Evolutionary conservation across 2,329 filamentous ascomycete genomes (phyloP).

Genomic region (Didymella pinodella): DNA sequence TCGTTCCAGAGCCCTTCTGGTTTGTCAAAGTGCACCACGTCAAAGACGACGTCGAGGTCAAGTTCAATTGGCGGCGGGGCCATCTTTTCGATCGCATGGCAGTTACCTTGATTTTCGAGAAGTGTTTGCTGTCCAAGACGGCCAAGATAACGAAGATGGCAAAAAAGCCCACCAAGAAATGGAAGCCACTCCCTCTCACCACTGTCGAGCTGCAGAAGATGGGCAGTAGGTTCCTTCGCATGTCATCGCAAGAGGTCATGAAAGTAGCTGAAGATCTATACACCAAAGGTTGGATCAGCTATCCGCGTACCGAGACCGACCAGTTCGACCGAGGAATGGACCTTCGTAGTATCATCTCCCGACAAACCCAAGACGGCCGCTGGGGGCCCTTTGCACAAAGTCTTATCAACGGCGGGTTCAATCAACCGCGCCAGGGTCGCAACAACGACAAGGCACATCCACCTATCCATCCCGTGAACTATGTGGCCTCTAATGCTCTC

Average conservation of each 20-base stretch:
- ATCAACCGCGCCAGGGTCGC: conserved; percentile 79
- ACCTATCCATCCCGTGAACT: conserved; percentile 95
- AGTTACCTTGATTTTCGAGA: conserved; percentile 83
- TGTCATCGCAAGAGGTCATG: conserved; percentile 93
- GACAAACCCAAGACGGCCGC: conserved; percentile 76
- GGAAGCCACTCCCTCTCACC: conserved; percentile 90
- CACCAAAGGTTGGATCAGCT: conserved; percentile 95
- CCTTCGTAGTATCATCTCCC: conserved; percentile 78
- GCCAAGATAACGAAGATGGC: conserved; percentile 86
- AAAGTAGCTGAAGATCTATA: conserved; percentile 84
- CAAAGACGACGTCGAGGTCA: conserved; percentile 79
- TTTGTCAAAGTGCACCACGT: conserved; percentile 83
- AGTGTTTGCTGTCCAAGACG: conserved; percentile 76
- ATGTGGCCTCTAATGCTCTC: conserved; percentile 69
- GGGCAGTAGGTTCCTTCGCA: conserved; percentile 85
- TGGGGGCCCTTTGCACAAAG: conserved; percentile 85
- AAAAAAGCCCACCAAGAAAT: conserved; percentile 91
- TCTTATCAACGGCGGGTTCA: conserved; percentile 78
- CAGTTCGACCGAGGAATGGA: conserved; percentile 93
- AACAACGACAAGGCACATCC: conserved; percentile 98
- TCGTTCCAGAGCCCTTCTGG: conserved; percentile 93
- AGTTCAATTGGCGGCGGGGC: conserved; percentile 82
- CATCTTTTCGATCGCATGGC: conserved; percentile 88
- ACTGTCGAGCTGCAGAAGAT: conserved; percentile 97
- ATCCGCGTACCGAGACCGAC: conserved; percentile 96